These are phyloP conservation scores for Tetrastigma voinierianum DNA, from an alignment of 164 flowering plant genomes.

Conservation along the genomic window DNA sequence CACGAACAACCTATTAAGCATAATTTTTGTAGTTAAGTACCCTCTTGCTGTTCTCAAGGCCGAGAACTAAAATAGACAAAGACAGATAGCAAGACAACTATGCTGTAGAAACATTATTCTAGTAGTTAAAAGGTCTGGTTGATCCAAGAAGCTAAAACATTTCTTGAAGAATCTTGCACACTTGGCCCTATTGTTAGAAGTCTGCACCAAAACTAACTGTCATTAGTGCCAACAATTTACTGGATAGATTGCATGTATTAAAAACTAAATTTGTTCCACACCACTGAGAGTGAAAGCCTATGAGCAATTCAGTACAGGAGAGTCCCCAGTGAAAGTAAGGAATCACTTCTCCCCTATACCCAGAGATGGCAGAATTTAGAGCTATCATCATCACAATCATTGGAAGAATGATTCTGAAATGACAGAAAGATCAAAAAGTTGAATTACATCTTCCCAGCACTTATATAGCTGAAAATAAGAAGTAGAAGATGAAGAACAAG, in stretches of 20 bases:
- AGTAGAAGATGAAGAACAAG: neutral
- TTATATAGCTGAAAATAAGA: conserved; percentile 68
- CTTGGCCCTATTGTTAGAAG: conserved; percentile 57
- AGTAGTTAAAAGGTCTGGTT: conserved; percentile 72
- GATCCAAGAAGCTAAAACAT: conserved; percentile 81
- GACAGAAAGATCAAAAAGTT: conserved; percentile 90
- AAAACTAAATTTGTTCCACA: conserved; percentile 19
- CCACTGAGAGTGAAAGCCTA: conserved; percentile 90
- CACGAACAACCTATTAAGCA: conserved; percentile 75
- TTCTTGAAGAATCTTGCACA: conserved; percentile 72
- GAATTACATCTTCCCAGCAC: conserved; percentile 95
- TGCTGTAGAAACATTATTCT: neutral
- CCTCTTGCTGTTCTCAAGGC: neutral
- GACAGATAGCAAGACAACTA: neutral
- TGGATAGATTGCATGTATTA: neutral
- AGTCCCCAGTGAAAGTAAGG: conserved; percentile 76
- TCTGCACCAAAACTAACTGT: conserved; percentile 46
- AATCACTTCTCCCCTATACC: conserved; percentile 68
- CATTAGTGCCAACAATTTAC: neutral
- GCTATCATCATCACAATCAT: conserved; percentile 47
- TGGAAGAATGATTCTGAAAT: conserved; percentile 66
- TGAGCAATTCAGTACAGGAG: conserved; percentile 91
- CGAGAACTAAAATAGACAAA: neutral
- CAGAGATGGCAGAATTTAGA: conserved; percentile 60
- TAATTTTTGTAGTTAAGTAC: conserved; percentile 2